Base-by-base conservation (phyloP, 441 rosid genomes). In the Aleurites moluccanus region DNA sequence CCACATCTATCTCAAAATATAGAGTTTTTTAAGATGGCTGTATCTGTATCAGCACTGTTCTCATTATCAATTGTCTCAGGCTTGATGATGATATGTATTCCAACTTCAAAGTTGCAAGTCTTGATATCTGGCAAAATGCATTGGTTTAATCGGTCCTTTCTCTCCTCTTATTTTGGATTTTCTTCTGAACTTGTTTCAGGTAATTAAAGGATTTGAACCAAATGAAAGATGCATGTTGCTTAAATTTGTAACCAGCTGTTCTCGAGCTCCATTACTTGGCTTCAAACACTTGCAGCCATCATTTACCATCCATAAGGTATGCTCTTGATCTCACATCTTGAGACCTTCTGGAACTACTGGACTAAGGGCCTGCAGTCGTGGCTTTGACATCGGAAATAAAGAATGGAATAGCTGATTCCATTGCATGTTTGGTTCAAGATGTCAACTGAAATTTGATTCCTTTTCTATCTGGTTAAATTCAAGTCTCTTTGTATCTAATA, bases 171-270 rank as follows among this genome's bases (percentile, higher is more conserved):
- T 18, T 56, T 13, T 52, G 25, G 38, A 16, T 53, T 64, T 59
- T 71, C n/a, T 27, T 76, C 62, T 42, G 42, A 42, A 45, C 14
- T 53, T 74, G 45, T 77, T 79, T 66, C 85, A 94, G 99, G 99
- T 91, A 69, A 79, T 96, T 80, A 90, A 85, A 80, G 94, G 92
- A 73, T 92, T 96, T 85, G 90, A 89, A 83, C 98, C 98, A 55
- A 85, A 84, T 76, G 94, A 96, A 75, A 95, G 96, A 0, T 96
- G 98, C 78, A 78, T 92, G 97, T 86, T 96, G 80, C 98, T 94
- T 71, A 96, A 96, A 82, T 96, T 96, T 81, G 99, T 94, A 75
- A 96, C 98, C 50, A 96, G 99, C 83, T 94, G 98, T 85, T 94
- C 97, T 75, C 93, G 98, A 72, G 95, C 94, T 83, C 99, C 99